Evolutionary conservation across 805 yeast genomes (phyloP), one percentile per base, ranked within the genome.

Genomic region (Cyberlindnera japonica): DNA sequence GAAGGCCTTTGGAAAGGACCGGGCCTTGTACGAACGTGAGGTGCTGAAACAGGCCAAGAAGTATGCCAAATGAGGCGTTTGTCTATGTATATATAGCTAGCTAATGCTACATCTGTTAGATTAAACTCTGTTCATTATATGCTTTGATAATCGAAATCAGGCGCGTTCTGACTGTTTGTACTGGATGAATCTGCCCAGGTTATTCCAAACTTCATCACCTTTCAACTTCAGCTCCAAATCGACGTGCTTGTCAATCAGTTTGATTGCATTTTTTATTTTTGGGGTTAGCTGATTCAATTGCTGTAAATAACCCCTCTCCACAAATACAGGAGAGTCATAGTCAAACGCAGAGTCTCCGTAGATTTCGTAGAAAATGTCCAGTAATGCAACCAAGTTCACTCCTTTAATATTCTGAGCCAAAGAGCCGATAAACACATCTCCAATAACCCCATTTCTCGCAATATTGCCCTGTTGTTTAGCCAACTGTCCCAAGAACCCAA

Each of bases 21-120:
- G 74, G 55, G 68, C 70, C 0, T 66, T 74, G 30, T 93, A 93
- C 61, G 87, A 82, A 43, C 77, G 76, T 60, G 83, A 78, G 54
- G 95, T 93, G 21, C 67, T 66, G 49, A 87, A 85, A 48, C 98
- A 93, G 65, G 88, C 93, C 7, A 74, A 75, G 57, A 74, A 71
- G 57, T 91, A 84, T 58, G 74, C 84, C 10, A 69, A 45, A n/a
- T 31, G 25, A 31, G 12, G 14, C 14, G 14, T 27, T n/a, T n/a
- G n/a, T n/a, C n/a, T n/a, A n/a, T n/a, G n/a, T n/a, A n/a, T n/a
- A n/a, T n/a, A n/a, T n/a, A n/a, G n/a, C n/a, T n/a, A n/a, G n/a
- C n/a, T n/a, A n/a, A n/a, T n/a, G n/a, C n/a, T n/a, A n/a, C n/a
- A n/a, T n/a, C n/a, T n/a, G n/a, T n/a, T n/a, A n/a, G n/a, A n/a